Evolutionary conservation across 2,329 filamentous ascomycete species (phyloP), one percentile per base, ranked within the genome.

Genomic region (Ophiocordyceps camponoti-saundersi): DNA sequence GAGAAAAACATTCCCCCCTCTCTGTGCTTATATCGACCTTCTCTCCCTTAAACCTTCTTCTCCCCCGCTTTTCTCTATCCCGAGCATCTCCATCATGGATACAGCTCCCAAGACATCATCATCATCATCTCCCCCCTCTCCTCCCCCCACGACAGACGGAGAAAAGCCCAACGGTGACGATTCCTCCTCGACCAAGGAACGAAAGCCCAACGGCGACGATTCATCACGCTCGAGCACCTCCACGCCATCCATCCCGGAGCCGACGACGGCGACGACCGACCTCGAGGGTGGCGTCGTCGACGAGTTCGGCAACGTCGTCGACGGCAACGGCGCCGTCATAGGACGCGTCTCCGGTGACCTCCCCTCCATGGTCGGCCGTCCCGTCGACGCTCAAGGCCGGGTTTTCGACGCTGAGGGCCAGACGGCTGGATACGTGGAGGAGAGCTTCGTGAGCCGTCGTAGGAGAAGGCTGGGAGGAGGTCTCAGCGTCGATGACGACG

Each of bases 361-460:
- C 22, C 73, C 73, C 4, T 67, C 70, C 44, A 75, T 76, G 67
- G 63, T 75, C 6, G 73, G 72, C 30, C 61, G 66, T 40, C 63
- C 62, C 42, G 68, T 76, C 1, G 59, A 65, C 10, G 57, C 61
- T 3, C 61, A 62, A 20, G 72, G 72, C 16, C 65, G 73, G 51
- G 59, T 76, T 3, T 81, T 90, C 10, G 85, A 90, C 51, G 76
- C 80, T 49, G 84, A 90, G 51, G 85, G 85, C 23, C 82, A 90
- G 49, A 79, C 90, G 23, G 72, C 80, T 49, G 85, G 90, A 66
- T 80, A 80, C 60, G 87, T 86, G 55, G 74, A 72, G 21, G 78
- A 79, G 51, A 61, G 65, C 2, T 61, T 77, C 53, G 8, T 26
- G n/a, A n/a, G n/a, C 23, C 4, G 23, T 8, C 23, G 23, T 4